These are phyloP conservation scores for Zychaea mexicana DNA, from an alignment of 371 early-diverging fungal genomes.

Conservation along the genomic window DNA sequence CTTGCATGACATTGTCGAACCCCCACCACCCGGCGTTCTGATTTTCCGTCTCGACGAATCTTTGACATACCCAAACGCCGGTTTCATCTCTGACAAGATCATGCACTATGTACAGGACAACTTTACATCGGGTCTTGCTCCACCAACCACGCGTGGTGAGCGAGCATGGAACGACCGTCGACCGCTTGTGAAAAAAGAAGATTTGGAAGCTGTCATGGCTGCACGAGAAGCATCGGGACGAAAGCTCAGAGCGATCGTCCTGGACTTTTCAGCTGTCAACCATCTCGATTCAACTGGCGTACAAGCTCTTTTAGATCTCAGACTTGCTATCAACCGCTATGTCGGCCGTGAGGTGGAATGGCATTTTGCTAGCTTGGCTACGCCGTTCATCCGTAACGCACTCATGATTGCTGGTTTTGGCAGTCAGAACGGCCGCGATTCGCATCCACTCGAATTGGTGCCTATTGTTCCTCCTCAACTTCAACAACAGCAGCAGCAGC, in stretches of 20 bases:
- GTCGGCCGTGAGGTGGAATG: slow-evolving; percentile 44
- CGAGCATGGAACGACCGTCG: slow-evolving; percentile 56
- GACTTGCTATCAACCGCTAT: slow-evolving; percentile 40
- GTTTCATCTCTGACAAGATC: slow-evolving; percentile 48
- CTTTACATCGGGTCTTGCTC: slow-evolving; percentile 30
- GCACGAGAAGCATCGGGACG: slow-evolving; percentile 9
- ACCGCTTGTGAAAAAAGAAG: slow-evolving; percentile 16
- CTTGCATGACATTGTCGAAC: slow-evolving; percentile 27
- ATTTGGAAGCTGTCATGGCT: slow-evolving; percentile 11
- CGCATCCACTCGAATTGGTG: slow-evolving; percentile 13
- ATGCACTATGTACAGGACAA: slow-evolving; percentile 26
- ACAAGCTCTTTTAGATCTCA: slow-evolving; percentile 52
- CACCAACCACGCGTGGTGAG: slow-evolving; percentile 31
- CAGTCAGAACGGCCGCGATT: slow-evolving; percentile 10
- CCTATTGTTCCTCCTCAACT: slow-evolving; percentile 15
- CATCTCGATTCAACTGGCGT: slow-evolving; percentile 63
- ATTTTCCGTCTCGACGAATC: slow-evolving; percentile 64
- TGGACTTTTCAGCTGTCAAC: slow-evolving; percentile 69
- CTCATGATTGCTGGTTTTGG: slow-evolving; percentile 40
- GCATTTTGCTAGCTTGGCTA: slow-evolving; percentile 41
- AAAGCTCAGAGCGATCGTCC: slow-evolving; percentile 46
- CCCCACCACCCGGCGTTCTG: slow-evolving; percentile 59
- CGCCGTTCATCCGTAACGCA: slow-evolving; percentile 25
- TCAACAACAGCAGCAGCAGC: not conserved
- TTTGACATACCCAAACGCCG: slow-evolving; percentile 69